Evolutionary conservation across 768 basidiomycete genomes (phyloP), one percentile per base, ranked within the genome.

Genomic region (Pleurotus eryngii): DNA sequence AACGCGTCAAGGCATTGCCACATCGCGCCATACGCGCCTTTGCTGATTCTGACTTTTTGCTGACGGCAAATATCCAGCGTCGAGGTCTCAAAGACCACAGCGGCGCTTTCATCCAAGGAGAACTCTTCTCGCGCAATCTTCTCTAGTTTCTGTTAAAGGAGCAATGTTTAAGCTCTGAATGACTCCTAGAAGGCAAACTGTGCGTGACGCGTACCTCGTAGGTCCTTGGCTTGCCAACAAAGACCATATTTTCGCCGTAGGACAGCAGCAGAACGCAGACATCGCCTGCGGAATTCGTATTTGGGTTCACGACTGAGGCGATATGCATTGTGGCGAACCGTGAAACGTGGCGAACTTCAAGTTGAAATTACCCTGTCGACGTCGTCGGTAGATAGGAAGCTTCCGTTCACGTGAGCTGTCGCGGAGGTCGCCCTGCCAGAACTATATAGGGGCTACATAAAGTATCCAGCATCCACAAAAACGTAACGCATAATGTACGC

Each of bases 191-290:
- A 15, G 42, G 17, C 12, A 20, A 17, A 50, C 12, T 20, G 20
- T 6, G 42, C 6, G 37, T 7, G 20, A 24, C 17, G 18, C 51
- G 18, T 54, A 54, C 51, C 51, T 54, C 51, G 39, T 54, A 54
- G 5, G 51, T 54, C 39, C 51, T n/a, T 40, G 51, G 51, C 24
- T 54, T 54, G 37, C 35, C 37, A 26, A 54, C 51, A 54, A 54
- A 54, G 51, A 54, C 51, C 42, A 22, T 24, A 6, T 22, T 54
- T n/a, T 11, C 18, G 4, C 27, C 51, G 11, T 18, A 22, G n/a
- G 39, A 54, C 20, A 54, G 7, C 15, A 54, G 39, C 12, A 54
- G 9, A n/a, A 54, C 24, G 22, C 39, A 38, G 5, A 54, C 39
- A 22, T 54, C 51, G 37, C 51, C 51, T 40, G 51, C 37, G 4